Evolutionary conservation across 106 monocot genomes (phyloP).

Genomic region (Posidonia australis): DNA sequence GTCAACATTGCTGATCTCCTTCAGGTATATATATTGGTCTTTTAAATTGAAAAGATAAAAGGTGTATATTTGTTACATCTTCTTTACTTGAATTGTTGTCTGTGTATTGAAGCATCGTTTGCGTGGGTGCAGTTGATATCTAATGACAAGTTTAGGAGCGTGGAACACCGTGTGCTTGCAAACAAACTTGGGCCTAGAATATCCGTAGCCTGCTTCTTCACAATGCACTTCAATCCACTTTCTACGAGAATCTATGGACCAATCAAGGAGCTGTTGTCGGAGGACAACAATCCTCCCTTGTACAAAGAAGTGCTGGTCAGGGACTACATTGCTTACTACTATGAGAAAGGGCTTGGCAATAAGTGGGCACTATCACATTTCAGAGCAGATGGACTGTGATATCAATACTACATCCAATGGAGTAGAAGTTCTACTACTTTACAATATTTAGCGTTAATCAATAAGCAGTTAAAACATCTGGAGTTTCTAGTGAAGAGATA

Average conservation of each 20-base stretch:
- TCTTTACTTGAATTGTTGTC: background rate
- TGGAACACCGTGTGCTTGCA: conserved; percentile 47
- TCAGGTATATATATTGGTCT: background rate
- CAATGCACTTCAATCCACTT: background rate
- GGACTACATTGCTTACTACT: conserved; percentile 20
- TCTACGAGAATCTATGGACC: conserved; percentile 33
- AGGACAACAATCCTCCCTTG: conserved; percentile 17
- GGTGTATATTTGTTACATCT: background rate
- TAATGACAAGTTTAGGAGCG: conserved; percentile 46
- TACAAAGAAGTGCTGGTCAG: conserved; percentile 20
- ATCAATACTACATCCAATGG: too few relatives aligned
- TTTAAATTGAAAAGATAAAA: background rate
- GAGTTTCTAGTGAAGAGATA: too few relatives aligned
- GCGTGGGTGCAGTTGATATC: conserved; percentile 28
- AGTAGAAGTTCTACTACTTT: too few relatives aligned
- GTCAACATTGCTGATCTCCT: conserved; percentile 13
- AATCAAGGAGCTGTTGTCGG: conserved; percentile 20
- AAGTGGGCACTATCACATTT: conserved; percentile 22
- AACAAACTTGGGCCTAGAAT: conserved; percentile 19
- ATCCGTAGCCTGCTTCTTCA: conserved; percentile 42
- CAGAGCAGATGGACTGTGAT: too few relatives aligned
- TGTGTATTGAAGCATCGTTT: too few relatives aligned
- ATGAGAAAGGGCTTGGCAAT: conserved; percentile 32
- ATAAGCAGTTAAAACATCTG: too few relatives aligned
- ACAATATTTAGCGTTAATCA: too few relatives aligned